Percentiles rank a stretch among this genome's conserved stretches.
Evolutionary conservation across 2,329 filamentous ascomycete genomes (phyloP).

Genomic region (Talaromyces rugulosus): DNA sequence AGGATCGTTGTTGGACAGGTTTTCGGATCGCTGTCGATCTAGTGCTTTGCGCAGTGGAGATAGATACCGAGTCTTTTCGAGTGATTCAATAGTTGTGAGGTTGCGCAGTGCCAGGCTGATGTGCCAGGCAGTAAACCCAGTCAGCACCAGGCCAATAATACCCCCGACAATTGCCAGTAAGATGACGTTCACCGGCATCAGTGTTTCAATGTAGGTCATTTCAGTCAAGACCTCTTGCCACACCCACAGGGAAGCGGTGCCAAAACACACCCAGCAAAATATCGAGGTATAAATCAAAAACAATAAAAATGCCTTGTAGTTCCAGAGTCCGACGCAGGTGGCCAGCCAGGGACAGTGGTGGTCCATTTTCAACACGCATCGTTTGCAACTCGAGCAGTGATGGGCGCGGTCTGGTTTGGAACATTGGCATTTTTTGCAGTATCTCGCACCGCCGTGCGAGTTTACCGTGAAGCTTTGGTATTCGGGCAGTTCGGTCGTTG

Average conservation of each 20-base stretch:
- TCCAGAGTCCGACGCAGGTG: conserved; percentile 86
- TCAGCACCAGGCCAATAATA: conserved; percentile 85
- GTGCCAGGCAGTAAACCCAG: conserved; percentile 90
- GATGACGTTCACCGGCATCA: conserved; percentile 87
- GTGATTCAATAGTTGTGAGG: conserved; percentile 90
- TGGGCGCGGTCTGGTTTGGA: conserved; percentile 94
- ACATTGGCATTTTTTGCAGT: conserved; percentile 95
- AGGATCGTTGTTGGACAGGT: conserved; percentile 25
- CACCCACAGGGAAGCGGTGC: conserved; percentile 74
- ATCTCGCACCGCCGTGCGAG: conserved; percentile 78
- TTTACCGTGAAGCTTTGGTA: conserved; percentile 86
- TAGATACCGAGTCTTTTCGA: conserved; percentile 93
- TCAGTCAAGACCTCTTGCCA: conserved; percentile 75
- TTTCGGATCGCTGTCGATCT: conserved; percentile 57
- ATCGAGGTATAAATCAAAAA: conserved; percentile 86
- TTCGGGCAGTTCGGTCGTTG: conserved; percentile 61
- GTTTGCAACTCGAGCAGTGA: conserved; percentile 91
- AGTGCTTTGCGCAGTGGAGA: conserved; percentile 71
- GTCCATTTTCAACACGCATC: conserved; percentile 98
- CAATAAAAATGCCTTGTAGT: conserved; percentile 92
- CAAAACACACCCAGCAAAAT: conserved; percentile 79
- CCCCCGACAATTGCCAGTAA: conserved; percentile 80
- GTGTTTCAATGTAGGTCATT: conserved; percentile 65
- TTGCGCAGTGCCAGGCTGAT: conserved; percentile 72
- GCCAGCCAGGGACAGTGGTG: conserved; percentile 98